Evolutionary conservation across 805 yeast species (phyloP), one percentile per base, ranked within the genome.

Genomic region (Scheffersomyces ergatensis): DNA sequence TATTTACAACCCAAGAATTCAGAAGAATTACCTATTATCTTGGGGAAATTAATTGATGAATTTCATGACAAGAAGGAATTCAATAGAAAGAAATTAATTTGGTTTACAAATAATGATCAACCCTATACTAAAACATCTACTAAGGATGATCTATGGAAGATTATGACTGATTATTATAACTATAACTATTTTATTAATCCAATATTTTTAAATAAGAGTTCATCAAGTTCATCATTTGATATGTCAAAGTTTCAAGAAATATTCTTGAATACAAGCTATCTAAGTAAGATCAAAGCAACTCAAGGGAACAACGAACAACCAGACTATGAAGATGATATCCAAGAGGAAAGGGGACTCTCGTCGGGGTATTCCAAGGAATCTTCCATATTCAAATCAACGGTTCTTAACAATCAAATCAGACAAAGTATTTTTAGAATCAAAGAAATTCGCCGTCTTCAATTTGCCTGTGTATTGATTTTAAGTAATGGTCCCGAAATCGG

Each of bases 41-140:
- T 89, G 34, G 69, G 67, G 25, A 65, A 67, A 17, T 61, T 83
- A 7, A 74, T 79, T 39, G 82, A 78, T 39, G 83, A 80, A 43
- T 81, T 85, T 45, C 54, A 54, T 41, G 53, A 65, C 13, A 76
- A 73, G 31, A 67, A 63, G 38, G 55, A 57, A 18, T 83, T 73
- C 56, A 77, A 78, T 37, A 72, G 72, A 33, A 78, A 76, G 48
- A 81, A 84, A 50, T 62, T 87, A 3, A 75, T 88, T 47, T 63
- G 89, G 54, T 78, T 89, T 53, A 87, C 96, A 0, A 85, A 83
- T 55, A 80, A 83, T 55, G 93, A 85, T 49, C 62, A 61, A 34
- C 97, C 97, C 0, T 74, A 64, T 46, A 67, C 69, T 39, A 64
- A 65, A 6, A 14, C 42, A 4, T 51, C 65, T 6, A 62, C 69